Evolutionary conservation across 2,329 filamentous ascomycete genomes (phyloP).

Genomic region (Fusarium beomiforme): DNA sequence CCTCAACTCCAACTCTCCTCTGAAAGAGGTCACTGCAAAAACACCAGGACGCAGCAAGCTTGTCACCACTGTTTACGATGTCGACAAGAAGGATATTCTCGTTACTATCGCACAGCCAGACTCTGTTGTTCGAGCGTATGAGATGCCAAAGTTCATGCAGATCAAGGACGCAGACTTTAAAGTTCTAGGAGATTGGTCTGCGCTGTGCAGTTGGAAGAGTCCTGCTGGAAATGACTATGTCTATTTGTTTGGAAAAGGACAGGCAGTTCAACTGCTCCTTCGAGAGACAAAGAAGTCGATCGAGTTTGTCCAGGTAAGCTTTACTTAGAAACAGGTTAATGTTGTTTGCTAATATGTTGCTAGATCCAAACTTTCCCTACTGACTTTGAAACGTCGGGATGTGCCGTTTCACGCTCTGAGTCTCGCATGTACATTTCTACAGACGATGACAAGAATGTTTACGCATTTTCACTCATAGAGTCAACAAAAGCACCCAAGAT

Average conservation of each 20-base stretch:
- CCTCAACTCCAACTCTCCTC: conserved; percentile 43
- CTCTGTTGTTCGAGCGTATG: conserved; percentile 54
- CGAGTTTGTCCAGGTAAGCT: conserved; percentile 51
- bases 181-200: conserved; percentile 58
- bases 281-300: conserved; percentile 40
- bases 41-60: conserved; percentile 58
- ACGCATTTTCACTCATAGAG: conserved; percentile 52
- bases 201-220: conserved; percentile 57
- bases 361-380: conserved; percentile 56
- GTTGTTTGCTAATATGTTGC: not conserved
- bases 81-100: conserved; percentile 50
- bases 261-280: conserved; percentile 52
- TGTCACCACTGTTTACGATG: conserved; percentile 51
- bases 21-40: conserved; percentile 46
- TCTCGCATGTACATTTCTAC: conserved; percentile 53
- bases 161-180: conserved; percentile 46
- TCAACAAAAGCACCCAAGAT: conserved; percentile 51
- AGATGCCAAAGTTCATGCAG: conserved; percentile 46
- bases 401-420: conserved; percentile 51
- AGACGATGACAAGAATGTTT: conserved; percentile 51
- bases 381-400: conserved; percentile 55
- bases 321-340: accelerated
- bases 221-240: conserved; percentile 54
- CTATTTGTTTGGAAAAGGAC: conserved; percentile 57
- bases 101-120: conserved; percentile 56